Evolutionary conservation across 768 basidiomycete genomes (phyloP), one percentile per base, ranked within the genome.

Genomic region (Mycena kentingensis): DNA sequence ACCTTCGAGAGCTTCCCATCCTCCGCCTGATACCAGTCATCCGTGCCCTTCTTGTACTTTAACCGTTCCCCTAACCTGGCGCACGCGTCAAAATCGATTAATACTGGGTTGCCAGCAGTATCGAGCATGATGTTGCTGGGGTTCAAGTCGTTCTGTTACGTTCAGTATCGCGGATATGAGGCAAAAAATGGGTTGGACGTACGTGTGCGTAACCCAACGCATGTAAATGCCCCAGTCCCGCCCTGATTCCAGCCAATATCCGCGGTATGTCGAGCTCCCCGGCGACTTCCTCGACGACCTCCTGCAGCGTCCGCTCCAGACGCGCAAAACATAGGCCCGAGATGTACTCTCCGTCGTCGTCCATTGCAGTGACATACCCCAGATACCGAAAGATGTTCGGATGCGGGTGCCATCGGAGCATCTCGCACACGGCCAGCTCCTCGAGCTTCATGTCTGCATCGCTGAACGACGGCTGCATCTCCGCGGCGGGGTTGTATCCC

Each of bases 1-100:
- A 16, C 25, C 35, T 15, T 36, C 10, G 48, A 49, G 27, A 49
- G 13, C 12, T 24, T 16, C 15, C 35, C 29, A 12, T 13, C 12
- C 31, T 32, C 31, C 16, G 37, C 37, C 27, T 38, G 35, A 34
- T 36, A 49, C 13, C 26, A 34, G 18, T 16, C 16, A 10, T 13
- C 39, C 22, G 22, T 11, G n/a, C 48, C 48, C 29, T 49, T 37
- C 16, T 41, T 21, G 21, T 19, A 8, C 7, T 19, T 39, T 36
- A 49, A 24, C 28, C 16, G 11, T 8, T 8, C 34, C 6, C 48
- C 48, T 6, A 38, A 24, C 34, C 19, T 19, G n/a, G 19, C 24
- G 34, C 34, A 49, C 5, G 48, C 37, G 37, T 49, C 48, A 19
- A 49, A 49, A 26, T 49, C 48, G 29, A 49, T 39, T 34, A 49